A percentile compares a stretch with the other conserved stretches of the same genome.
These are phyloP conservation scores for Gonapodya sp. DNA, from an alignment of 192 early-diverging fungal species.

Conservation along the genomic window DNA sequence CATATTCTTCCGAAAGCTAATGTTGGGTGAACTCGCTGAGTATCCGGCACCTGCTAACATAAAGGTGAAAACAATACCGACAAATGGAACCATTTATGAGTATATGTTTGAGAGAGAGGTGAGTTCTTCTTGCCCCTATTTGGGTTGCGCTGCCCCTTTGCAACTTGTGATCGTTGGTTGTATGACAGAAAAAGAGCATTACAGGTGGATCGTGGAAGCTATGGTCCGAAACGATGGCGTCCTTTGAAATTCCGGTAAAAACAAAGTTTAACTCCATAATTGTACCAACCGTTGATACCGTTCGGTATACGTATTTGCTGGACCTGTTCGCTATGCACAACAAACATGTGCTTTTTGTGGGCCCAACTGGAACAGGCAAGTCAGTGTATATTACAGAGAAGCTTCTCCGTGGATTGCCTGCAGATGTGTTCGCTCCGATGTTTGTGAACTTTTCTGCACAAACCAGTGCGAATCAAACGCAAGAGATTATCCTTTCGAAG, in stretches of 20 bases:
- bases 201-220: constrained; percentile 30
- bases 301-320: constrained; percentile 39
- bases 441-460: constrained; percentile 57
- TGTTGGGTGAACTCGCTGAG: constrained; percentile 19
- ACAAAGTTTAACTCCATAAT: constrained; percentile 47
- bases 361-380: constrained; percentile 51
- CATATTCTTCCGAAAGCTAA: constrained; percentile 20
- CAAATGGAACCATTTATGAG: constrained; percentile 39
- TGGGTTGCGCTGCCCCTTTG: neutral
- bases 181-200: neutral
- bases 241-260: constrained; percentile 38
- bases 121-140: neutral
- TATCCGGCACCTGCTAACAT: constrained; percentile 22
- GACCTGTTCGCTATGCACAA: constrained; percentile 35
- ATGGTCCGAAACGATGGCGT: constrained; percentile 39
- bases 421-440: constrained; percentile 36
- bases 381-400: constrained; percentile 47
- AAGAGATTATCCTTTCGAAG: constrained; percentile 51
- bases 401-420: constrained; percentile 30
- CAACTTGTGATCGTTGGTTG: neutral
- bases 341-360: constrained; percentile 46
- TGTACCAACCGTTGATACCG: constrained; percentile 50
- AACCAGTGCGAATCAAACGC: constrained; percentile 48
- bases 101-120: constrained; percentile 33
- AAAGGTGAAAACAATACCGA: constrained; percentile 30